phyloP scores from a whole-genome alignment of 495 filamentous ascomycete genomes.

The Diplogelasinospora grovesii region DNA sequence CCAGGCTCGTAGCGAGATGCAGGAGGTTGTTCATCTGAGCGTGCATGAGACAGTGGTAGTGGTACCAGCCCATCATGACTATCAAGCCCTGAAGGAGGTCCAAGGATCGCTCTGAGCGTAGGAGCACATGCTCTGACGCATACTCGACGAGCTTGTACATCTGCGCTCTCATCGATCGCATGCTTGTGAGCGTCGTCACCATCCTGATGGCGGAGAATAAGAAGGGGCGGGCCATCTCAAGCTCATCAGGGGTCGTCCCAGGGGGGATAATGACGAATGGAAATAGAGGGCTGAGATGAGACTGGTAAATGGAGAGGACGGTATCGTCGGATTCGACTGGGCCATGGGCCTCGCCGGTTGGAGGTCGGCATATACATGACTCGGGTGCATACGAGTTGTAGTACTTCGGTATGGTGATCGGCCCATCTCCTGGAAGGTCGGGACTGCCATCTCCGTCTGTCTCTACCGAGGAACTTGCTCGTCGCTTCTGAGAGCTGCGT shows the following conservation, averaged over 20 bases:
- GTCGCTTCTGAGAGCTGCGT: conserved; percentile 23
- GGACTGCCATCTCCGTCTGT: neutral
- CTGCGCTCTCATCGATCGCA: conserved; percentile 32
- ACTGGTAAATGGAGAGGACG: conserved; percentile 27
- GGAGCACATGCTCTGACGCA: conserved; percentile 36
- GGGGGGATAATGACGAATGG: conserved; percentile 33
- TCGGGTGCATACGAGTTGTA: no score
- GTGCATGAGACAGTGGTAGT: conserved; percentile 35
- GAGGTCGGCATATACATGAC: conserved; percentile 18
- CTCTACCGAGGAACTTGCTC: conserved; percentile 14
- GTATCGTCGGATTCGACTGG: conserved; percentile 27
- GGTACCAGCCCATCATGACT: conserved; percentile 41
- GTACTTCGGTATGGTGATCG: no score
- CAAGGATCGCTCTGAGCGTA: conserved; percentile 40
- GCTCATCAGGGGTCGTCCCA: conserved; percentile 14
- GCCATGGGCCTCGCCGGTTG: conserved; percentile 10
- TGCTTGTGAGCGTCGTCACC: conserved; percentile 30
- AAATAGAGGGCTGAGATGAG: conserved; percentile 26
- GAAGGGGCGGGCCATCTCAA: conserved; percentile 23
- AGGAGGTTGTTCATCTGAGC: conserved; percentile 39
- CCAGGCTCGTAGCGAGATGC: conserved; percentile 37
- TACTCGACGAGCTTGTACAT: conserved; percentile 32
- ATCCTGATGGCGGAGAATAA: conserved; percentile 31
- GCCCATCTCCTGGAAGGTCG: no score
- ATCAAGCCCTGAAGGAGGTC: conserved; percentile 45